phyloP scores from a whole-genome alignment of 352 stramenopile species.

The Phytophthora citrophthora region DNA sequence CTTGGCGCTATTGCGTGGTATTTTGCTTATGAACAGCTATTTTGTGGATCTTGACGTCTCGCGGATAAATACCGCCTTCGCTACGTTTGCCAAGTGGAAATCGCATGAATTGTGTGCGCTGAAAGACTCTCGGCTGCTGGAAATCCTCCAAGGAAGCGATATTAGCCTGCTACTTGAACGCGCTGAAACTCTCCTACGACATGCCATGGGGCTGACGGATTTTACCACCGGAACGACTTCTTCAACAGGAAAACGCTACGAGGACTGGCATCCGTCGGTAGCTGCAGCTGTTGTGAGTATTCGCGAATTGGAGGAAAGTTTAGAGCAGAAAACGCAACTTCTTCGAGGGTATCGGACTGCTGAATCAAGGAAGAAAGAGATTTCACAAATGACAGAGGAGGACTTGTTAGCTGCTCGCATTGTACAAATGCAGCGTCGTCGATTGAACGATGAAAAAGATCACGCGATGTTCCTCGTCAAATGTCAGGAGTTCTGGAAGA shows the following conservation, averaged over 20 bases:
- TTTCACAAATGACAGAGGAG: conserved; percentile 43
- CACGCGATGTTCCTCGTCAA: conserved; percentile 36
- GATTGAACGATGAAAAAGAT: conserved; percentile 23
- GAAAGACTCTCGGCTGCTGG: conserved; percentile 44
- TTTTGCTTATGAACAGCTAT: conserved; percentile 62
- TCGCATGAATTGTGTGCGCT: conserved; percentile 42
- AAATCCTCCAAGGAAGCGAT: conserved; percentile 45
- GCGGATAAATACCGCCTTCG: conserved; percentile 49
- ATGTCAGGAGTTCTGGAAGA: conserved; percentile 51
- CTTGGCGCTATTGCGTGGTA: conserved; percentile 44
- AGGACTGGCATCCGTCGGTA: conserved; percentile 56
- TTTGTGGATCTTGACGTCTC: conserved; percentile 66
- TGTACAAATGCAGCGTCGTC: conserved; percentile 17
- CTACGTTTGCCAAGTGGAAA: conserved; percentile 41
- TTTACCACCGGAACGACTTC: conserved; percentile 48
- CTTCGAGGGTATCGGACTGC: conserved; percentile 38
- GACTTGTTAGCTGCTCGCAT: conserved; percentile 39
- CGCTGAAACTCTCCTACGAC: conserved; percentile 42
- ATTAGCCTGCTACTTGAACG: conserved; percentile 41
- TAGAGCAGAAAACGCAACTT: conserved; percentile 45
- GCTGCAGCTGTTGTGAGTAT: conserved; percentile 38
- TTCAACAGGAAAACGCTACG: conserved; percentile 46
- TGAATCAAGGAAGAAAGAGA: conserved; percentile 43
- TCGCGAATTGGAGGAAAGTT: conserved; percentile 33
- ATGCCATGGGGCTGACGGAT: conserved; percentile 53